Percentiles rank a stretch among this genome's conserved stretches.
Conservation (phyloP, 345 rosid genomes). For the Salix koriyanagi region DNA sequence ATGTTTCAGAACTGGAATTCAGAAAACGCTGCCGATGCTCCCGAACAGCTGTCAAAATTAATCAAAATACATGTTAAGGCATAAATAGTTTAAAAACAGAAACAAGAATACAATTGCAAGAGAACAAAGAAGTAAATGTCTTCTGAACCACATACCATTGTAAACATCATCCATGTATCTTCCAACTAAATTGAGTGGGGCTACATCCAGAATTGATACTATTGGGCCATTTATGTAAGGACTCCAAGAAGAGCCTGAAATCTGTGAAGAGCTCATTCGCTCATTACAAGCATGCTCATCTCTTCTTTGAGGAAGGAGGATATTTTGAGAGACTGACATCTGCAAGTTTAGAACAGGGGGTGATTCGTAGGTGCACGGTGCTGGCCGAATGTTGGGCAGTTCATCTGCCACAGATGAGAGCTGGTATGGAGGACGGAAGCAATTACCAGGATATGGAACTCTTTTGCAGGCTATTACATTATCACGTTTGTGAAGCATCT, state of each 20-base stretch:
- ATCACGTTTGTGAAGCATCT: conserved; percentile 62
- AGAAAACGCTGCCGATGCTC: conserved; percentile 53
- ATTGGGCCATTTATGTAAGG: conserved; percentile 40
- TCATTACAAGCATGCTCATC: conserved; percentile 7
- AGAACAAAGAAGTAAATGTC: not conserved
- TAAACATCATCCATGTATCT: conserved; percentile 55
- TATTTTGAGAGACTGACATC: conserved; percentile 23
- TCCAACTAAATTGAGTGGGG: conserved; percentile 56
- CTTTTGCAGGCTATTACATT: conserved; percentile 43
- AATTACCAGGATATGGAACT: conserved; percentile 48
- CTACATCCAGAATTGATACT: conserved; percentile 53
- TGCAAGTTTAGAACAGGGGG: conserved; percentile 18
- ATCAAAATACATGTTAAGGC: conserved; percentile 11
- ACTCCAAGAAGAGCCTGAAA: conserved; percentile 35
- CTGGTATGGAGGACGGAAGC: conserved; percentile 40
- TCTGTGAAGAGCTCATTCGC: conserved; percentile 26
- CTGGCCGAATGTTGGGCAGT: conserved; percentile 13
- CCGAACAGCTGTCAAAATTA: conserved; percentile 50
- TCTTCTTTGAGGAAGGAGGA: conserved; percentile 15
- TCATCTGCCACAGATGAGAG: conserved; percentile 41
- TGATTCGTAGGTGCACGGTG: conserved; percentile 18
- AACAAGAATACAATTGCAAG: conserved; percentile 12
- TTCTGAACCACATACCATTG: conserved; percentile 44
- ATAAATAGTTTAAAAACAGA: conserved; percentile 6
- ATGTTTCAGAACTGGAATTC: conserved; percentile 48